phyloP scores from a whole-genome alignment of 768 basidiomycete genomes.

The Imleria badia region DNA sequence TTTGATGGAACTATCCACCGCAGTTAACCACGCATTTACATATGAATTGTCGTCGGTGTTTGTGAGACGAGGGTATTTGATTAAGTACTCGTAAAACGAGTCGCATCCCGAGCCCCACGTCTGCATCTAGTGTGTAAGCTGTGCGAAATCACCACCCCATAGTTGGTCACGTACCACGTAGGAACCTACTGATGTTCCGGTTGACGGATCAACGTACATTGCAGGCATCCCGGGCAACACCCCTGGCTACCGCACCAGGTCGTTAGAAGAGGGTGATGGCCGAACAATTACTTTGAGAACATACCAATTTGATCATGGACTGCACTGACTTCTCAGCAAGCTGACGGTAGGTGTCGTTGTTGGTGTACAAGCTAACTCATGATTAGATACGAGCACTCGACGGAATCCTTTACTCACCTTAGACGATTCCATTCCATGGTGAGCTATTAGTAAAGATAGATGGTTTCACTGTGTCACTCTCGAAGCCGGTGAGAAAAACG shows the following conservation, averaged over 20 bases:
- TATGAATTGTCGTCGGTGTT: conserved; percentile 66
- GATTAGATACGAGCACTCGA: background rate
- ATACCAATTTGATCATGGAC: conserved; percentile 46
- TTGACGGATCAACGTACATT: conserved; percentile 54
- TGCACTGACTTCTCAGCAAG: conserved; percentile 53
- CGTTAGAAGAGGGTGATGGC: background rate
- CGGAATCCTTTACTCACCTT: conserved; percentile 26
- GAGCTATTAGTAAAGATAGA: conserved; percentile 36
- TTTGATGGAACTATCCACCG: conserved; percentile 69
- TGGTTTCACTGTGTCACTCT: background rate
- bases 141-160: background rate
- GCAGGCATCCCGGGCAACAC: conserved; percentile 51
- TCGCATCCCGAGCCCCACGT: conserved; percentile 72
- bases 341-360: conserved; percentile 57
- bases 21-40: conserved; percentile 65
- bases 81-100: conserved; percentile 76
- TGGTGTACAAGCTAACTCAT: conserved; percentile 42
- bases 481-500: conserved; percentile 5
- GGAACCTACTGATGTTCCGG: conserved; percentile 49
- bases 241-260: conserved; percentile 8
- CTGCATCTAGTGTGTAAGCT: conserved; percentile 31
- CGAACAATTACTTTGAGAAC: conserved; percentile 2
- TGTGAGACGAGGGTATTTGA: conserved; percentile 67
- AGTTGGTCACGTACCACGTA: conserved; percentile 48
- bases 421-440: conserved; percentile 58